Percentiles rank a stretch among this genome's conserved stretches.
Conservation (phyloP, 2,329 filamentous ascomycete genomes). For the Lasiodiplodia theobromae region DNA sequence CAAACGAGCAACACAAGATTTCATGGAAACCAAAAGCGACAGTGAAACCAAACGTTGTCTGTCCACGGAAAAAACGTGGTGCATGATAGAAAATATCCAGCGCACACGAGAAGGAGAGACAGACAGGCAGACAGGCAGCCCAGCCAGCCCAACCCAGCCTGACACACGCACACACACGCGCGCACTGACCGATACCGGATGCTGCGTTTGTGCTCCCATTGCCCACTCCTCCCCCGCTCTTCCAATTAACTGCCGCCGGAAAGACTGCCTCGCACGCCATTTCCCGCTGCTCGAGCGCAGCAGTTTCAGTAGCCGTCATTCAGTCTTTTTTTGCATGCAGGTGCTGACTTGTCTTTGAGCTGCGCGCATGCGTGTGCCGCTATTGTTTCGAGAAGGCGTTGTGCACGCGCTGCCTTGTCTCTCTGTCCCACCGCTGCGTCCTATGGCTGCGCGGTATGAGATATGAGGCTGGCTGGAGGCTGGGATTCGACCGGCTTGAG, state of each 20-base stretch:
- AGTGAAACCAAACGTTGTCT: neutral
- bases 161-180: neutral
- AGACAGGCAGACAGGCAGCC: neutral
- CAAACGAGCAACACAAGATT: neutral
- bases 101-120: neutral
- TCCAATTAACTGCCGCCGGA: neutral
- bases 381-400: slow-evolving; percentile 23
- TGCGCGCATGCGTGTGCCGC: neutral
- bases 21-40: neutral
- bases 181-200: neutral
- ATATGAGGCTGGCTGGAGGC: slow-evolving; percentile 27
- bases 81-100: neutral
- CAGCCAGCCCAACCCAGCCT: neutral
- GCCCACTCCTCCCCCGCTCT: neutral
- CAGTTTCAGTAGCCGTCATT: neutral
- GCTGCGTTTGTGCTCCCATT: neutral
- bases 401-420: slow-evolving; percentile 3
- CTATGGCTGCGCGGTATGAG: neutral
- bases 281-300: neutral
- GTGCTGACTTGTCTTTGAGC: slow-evolving; percentile 1
- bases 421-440: slow-evolving; percentile 4
- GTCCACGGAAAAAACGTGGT: neutral
- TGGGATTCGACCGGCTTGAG: slow-evolving; percentile 10
- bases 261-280: neutral
- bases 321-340: neutral